Evolutionary conservation across 139 green algal genomes (phyloP), one percentile per base, ranked within the genome.

Genomic region (Edaphochlamys debaryana): DNA sequence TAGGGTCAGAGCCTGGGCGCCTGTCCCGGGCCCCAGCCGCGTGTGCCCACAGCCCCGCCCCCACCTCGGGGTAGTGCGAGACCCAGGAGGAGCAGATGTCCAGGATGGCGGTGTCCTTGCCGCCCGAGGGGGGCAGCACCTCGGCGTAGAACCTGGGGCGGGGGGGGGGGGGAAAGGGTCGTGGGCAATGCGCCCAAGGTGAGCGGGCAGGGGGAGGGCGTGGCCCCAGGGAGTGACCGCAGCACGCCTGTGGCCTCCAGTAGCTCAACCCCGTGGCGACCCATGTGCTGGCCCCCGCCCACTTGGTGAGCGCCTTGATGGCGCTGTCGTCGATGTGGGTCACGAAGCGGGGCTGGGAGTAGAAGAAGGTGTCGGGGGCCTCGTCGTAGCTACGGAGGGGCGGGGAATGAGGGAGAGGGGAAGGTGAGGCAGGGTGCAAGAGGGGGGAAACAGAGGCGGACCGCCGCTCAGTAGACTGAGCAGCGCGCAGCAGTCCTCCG

Each of bases 241-340:
- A 50, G 30, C 9, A 17, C 11, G 63, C 30, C 5, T n/a, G 63
- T 17, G 15, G 11, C 9, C 48, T 23, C 48, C 11, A 9, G 48
- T 54, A 58, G 20, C 50, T n/a, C n/a, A n/a, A n/a, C n/a, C n/a
- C n/a, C n/a, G n/a, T n/a, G n/a, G n/a, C n/a, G n/a, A n/a, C n/a
- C n/a, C n/a, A n/a, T n/a, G n/a, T n/a, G n/a, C n/a, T n/a, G n/a
- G n/a, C n/a, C n/a, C n/a, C n/a, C n/a, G n/a, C 70, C 22, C 41
- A 95, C 90, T 96, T 87, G 27, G 95, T 98, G 20, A 99, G 89
- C 2, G 96, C 91, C 17, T 82, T 84, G 74, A 99, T 98, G 6
- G 96, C 96, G 19, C 67, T 41, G 66, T 99, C 96, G 79, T 99
- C 96, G 76, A 99, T 99, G 92, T 99, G 96, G 22, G 94, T 97